These are phyloP conservation scores for Fusarium goolgardi DNA, from an alignment of 2,329 filamentous ascomycete species.

Conservation along the genomic window DNA sequence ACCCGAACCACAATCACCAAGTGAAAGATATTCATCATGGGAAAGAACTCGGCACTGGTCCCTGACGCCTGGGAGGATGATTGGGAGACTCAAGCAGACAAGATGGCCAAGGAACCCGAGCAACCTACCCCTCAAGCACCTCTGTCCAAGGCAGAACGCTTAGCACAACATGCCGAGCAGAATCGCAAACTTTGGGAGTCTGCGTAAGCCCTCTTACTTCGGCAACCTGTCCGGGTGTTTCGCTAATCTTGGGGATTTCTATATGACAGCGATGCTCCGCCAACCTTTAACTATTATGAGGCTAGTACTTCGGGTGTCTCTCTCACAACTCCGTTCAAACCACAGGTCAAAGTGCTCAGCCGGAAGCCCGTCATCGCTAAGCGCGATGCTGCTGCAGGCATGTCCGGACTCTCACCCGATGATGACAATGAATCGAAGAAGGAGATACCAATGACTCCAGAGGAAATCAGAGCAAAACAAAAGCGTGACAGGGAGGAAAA, in stretches of 20 bases:
- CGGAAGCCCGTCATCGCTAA: constrained; percentile 78
- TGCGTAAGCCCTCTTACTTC: constrained; percentile 68
- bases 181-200: constrained; percentile 91
- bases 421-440: constrained; percentile 71
- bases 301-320: constrained; percentile 68
- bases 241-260: constrained; percentile 15
- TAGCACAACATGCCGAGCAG: constrained; percentile 82
- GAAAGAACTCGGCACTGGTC: constrained; percentile 58
- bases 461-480: constrained; percentile 82
- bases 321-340: constrained; percentile 75
- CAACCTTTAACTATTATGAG: constrained; percentile 81
- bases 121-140: constrained; percentile 53
- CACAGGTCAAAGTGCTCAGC: constrained; percentile 84
- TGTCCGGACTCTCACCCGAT: constrained; percentile 59
- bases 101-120: constrained; percentile 52
- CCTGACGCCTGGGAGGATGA: constrained; percentile 92
- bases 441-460: constrained; percentile 73
- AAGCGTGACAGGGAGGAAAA: constrained; percentile 87
- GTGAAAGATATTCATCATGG: constrained; percentile 53
- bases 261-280: constrained; percentile 72
- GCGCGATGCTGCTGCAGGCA: constrained; percentile 64
- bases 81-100: constrained; percentile 84
- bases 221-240: constrained; percentile 1
- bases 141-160: constrained; percentile 79
- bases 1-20: background rate